Base-by-base conservation (phyloP, 257 asterid genomes). In the Gynochthodes officinalis region DNA sequence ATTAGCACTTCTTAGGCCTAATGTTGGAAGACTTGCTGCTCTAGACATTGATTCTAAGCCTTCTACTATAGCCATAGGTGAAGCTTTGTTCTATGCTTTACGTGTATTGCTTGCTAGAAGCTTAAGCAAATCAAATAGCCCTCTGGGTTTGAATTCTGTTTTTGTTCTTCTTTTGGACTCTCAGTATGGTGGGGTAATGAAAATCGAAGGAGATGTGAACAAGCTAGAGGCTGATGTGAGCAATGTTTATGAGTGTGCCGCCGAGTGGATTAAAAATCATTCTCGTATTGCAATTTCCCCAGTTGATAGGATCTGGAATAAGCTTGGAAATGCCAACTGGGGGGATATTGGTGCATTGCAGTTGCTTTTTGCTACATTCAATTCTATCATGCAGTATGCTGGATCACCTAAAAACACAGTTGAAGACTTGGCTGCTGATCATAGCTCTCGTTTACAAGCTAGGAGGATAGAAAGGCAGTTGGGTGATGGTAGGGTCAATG, bases 281-380 rank as follows among this genome's bases (percentile, higher is more conserved):
- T 82, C 98, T 2, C 80, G 73, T 33, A 83, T 95, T 43, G 57
- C 92, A 71, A 82, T 95, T 76, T 95, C 99, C 39, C 95, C 97
- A 1, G 79, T 90, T 48, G 96, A 90, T 78, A 85, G 85, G 83
- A 83, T 95, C 58, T 95, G 99, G 99, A 95, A 95, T 90, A 90
- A 90, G 91, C 96, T 95, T 58, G 99, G 99, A 70, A 95, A 95
- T 82, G 91, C 99, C 80, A 95, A 95, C 73, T 92, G 98, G 99
- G 93, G 92, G 33, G 99, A 95, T 80, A 86, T 95, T 39, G 99
- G 96, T 59, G 96, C 99, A 74, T 71, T 95, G 66, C 99, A 92
- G 80, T 87, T 83, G 63, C 99, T 95, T 75, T 92, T 86, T 63
- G 89, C 99, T 55, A 92, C 97, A 71, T 95, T 85, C 88, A 96